Conservation (phyloP, 2,329 filamentous ascomycete genomes). For the Aspergillus intermedius region DNA sequence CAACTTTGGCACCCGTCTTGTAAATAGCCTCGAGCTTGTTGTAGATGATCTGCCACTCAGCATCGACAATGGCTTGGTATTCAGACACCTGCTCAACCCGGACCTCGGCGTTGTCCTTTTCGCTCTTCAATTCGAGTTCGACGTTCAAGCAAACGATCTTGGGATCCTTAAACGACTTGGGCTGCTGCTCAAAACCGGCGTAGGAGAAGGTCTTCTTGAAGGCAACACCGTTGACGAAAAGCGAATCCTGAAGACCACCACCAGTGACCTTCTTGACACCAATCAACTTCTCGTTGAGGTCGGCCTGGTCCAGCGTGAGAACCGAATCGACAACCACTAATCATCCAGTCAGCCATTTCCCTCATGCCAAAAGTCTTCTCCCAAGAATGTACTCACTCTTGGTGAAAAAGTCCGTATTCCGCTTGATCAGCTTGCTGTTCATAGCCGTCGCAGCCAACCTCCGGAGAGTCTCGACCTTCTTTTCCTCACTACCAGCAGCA, state of each 20-base stretch:
- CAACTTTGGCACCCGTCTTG: conserved; percentile 93
- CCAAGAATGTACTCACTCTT: conserved; percentile 58
- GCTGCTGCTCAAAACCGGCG: conserved; percentile 98
- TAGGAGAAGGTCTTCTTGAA: conserved; percentile 99
- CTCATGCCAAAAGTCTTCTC: background rate
- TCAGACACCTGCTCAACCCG: conserved; percentile 97
- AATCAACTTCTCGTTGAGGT: conserved; percentile 96
- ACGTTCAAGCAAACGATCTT: conserved; percentile 98
- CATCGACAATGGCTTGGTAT: conserved; percentile 98
- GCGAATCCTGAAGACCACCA: conserved; percentile 88
- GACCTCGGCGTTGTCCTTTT: conserved; percentile 98
- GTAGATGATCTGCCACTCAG: conserved; percentile 99
- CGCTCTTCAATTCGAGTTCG: conserved; percentile 94
- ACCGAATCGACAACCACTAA: conserved; percentile 97
- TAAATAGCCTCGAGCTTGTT: conserved; percentile 95
- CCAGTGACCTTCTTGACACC: conserved; percentile 98
- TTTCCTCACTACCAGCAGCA: conserved; percentile 73
- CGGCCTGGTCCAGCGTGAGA: conserved; percentile 88
- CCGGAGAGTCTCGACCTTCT: conserved; percentile 77
- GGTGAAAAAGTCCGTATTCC: conserved; percentile 94
- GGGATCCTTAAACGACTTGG: conserved; percentile 87
- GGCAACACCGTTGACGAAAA: conserved; percentile 95
- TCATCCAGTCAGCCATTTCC: conserved; percentile 5
- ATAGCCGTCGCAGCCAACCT: conserved; percentile 94
- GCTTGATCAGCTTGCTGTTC: conserved; percentile 99